Conservation (phyloP, 2,329 filamentous ascomycete species). For the Fusarium sororula region DNA sequence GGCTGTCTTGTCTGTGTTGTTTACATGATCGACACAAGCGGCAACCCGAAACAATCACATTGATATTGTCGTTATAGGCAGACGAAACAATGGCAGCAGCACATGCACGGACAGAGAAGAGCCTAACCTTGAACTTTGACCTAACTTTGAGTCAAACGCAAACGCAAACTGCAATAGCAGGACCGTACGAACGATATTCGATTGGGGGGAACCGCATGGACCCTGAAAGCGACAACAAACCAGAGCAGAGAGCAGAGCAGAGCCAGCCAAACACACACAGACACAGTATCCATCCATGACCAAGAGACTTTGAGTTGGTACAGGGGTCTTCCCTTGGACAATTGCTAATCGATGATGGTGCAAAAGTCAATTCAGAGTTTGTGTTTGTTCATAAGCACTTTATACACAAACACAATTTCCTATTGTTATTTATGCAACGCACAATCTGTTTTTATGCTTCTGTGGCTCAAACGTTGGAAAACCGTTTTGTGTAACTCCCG, state of each 20-base stretch:
- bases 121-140: not conserved
- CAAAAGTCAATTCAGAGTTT: not conserved
- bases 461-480: slow-evolving; percentile 17
- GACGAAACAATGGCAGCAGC: slow-evolving; percentile 3
- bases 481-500: slow-evolving; percentile 14
- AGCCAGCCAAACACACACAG: not conserved
- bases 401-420: not conserved
- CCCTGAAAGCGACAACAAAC: slow-evolving; percentile 16
- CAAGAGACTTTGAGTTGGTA: not conserved
- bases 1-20: slow-evolving; percentile 7
- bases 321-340: not conserved
- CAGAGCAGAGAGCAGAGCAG: not conserved
- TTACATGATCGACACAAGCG: slow-evolving; percentile 17
- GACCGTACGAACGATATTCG: slow-evolving; percentile 17
- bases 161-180: not conserved
- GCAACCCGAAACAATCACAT: slow-evolving; percentile 11
- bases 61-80: not conserved
- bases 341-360: slow-evolving; percentile 4
- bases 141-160: not conserved
- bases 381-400: not conserved
- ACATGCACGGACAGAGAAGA: not conserved
- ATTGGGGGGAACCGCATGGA: slow-evolving; percentile 10
- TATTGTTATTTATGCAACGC: not conserved
- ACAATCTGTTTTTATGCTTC: slow-evolving; percentile 6
- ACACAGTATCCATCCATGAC: not conserved